Conservation (phyloP, 2,329 filamentous ascomycete species). For the Chaetomiaceae sp. region DNA sequence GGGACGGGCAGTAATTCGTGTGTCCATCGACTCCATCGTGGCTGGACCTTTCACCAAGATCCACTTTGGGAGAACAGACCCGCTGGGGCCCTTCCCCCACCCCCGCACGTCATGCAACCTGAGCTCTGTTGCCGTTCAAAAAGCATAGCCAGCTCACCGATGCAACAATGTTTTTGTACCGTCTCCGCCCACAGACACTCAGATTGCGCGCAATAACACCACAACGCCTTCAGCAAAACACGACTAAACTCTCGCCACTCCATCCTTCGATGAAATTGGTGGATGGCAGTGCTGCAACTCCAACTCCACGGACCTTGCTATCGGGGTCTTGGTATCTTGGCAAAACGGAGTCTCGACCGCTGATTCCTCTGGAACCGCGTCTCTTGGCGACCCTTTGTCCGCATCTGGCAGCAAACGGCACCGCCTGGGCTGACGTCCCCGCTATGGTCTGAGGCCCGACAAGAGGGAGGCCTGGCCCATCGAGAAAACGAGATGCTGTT, state of each 20-base stretch:
- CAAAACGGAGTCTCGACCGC: conserved; percentile 13
- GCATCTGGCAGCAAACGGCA: conserved; percentile 6
- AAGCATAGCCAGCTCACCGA: no score
- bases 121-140: not conserved
- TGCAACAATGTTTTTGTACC: no score
- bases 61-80: no score
- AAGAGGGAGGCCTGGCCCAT: conserved; percentile 9
- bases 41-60: not conserved
- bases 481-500: conserved; percentile 17
- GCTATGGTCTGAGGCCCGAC: conserved; percentile 20
- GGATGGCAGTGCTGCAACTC: conserved; percentile 1
- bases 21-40: no score
- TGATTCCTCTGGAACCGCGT: conserved; percentile 6
- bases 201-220: no score
- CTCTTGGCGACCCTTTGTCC: conserved; percentile 19
- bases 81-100: not conserved
- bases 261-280: no score
- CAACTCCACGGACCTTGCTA: not conserved
- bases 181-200: no score
- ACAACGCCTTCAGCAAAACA: no score
- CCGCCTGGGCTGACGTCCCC: conserved; percentile 17
- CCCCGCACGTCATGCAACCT: conserved; percentile 9
- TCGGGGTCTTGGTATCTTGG: conserved; percentile 21
- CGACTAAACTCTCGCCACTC: no score
- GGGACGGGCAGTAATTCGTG: no score